These are phyloP conservation scores for Chara braunii DNA, from an alignment of 139 green algal genomes.

Conservation along the genomic window DNA sequence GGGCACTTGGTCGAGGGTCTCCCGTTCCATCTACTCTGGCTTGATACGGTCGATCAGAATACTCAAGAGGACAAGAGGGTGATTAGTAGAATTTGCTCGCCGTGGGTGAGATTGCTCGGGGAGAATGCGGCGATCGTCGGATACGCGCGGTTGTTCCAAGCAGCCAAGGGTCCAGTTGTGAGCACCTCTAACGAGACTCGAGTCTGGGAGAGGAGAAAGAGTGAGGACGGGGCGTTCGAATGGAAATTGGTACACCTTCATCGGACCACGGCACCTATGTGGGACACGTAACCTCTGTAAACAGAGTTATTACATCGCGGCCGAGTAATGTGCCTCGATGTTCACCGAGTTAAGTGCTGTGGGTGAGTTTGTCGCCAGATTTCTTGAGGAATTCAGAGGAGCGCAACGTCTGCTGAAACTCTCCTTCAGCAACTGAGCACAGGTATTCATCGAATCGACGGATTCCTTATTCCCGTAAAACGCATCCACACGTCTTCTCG, in stretches of 20 bases:
- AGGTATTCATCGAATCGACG: too few relatives aligned
- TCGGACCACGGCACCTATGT: conserved; percentile 9
- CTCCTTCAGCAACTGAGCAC: too few relatives aligned
- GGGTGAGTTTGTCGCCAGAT: too few relatives aligned
- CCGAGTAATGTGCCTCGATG: too few relatives aligned
- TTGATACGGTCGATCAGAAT: conserved; percentile 19
- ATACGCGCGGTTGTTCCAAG: conserved; percentile 15
- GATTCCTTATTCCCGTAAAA: too few relatives aligned
- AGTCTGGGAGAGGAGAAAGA: conserved; percentile 25
- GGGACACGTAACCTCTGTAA: too few relatives aligned
- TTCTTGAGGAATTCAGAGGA: too few relatives aligned
- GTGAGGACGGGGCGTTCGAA: conserved; percentile 7
- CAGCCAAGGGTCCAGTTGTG: not conserved
- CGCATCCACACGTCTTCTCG: too few relatives aligned
- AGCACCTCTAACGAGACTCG: conserved; percentile 25
- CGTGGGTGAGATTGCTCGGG: conserved; percentile 1
- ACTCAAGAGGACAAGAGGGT: not conserved
- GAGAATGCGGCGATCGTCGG: conserved; percentile 22
- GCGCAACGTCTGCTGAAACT: too few relatives aligned
- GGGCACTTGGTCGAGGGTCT: conserved; percentile 35
- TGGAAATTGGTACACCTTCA: conserved; percentile 39
- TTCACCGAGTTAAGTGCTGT: too few relatives aligned
- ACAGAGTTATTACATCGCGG: too few relatives aligned
- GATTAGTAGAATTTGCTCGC: conserved; percentile 17
- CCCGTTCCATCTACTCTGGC: conserved; percentile 36